Evolutionary conservation across 306 rosid species (phyloP), one percentile per base, ranked within the genome.

Genomic region (Rubus parviflorus): DNA sequence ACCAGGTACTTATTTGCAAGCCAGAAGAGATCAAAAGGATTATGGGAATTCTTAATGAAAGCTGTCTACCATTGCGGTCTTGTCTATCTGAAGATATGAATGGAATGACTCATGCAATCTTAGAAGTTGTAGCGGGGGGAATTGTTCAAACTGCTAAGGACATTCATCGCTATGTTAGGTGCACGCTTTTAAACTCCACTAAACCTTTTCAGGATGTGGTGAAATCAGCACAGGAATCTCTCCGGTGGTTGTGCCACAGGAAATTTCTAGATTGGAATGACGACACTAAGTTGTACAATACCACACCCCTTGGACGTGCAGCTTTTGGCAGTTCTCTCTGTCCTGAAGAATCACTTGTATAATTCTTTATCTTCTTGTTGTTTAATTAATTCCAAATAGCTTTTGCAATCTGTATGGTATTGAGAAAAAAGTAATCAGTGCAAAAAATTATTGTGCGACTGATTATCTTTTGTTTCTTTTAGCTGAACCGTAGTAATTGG

Each of bases 341-440:
- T 75, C 98, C 98, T 46, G 97, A 94, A 88, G 98, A 94, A 82
- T 94, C 98, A 81, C 97, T 94, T 68, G 98, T 94, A 89, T 87
- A 68, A 37, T 79, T 73, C 70, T 65, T 74, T 72, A 52, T 73
- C 81, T 73, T n/a, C 11, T 51, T 71, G 2, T 42, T 68, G 25
- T 47, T 37, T 62, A 25, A 65, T 49, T 53, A 19, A 15, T 70
- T 47, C 52, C 65, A 49, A 43, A 72, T 62, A 48, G 11, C 56
- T 16, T 58, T 45, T 41, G 67, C 23, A 40, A 61, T 58, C 30
- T 14, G 56, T 47, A 20, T 47, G 37, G 38, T 43, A 71, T 47
- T 61, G 60, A 58, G 22, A 42, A n/a, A 49, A 69, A 51, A 10
- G 12, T 30, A 0, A 35, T n/a, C 49, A 56, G 41, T 45, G 20